phyloP scores from a whole-genome alignment of 2,329 filamentous ascomycete genomes.

The Phialocephala subalpina region DNA sequence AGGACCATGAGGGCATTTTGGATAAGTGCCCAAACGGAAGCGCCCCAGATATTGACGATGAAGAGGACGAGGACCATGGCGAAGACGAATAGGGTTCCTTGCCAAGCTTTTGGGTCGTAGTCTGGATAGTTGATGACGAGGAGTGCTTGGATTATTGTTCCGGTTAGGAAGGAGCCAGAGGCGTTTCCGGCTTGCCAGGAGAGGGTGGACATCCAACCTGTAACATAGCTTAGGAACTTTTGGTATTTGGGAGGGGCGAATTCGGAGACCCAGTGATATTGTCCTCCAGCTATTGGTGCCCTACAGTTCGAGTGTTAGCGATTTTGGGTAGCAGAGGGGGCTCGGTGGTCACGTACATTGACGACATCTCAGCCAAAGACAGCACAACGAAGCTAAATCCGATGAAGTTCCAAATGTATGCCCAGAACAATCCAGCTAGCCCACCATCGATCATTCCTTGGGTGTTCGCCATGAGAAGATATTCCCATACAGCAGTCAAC shows the following conservation, averaged over 20 bases:
- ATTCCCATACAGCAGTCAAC: slow-evolving; percentile 51
- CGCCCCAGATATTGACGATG: slow-evolving; percentile 52
- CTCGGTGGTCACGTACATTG: slow-evolving; percentile 46
- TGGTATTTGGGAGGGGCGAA: slow-evolving; percentile 57
- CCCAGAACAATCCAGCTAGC: slow-evolving; percentile 48
- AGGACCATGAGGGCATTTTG: slow-evolving; percentile 52
- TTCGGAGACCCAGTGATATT: slow-evolving; percentile 65
- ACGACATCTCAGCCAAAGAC: slow-evolving; percentile 39
- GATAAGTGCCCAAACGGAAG: slow-evolving; percentile 47
- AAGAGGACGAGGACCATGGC: slow-evolving; percentile 49
- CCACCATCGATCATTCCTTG: slow-evolving; percentile 36
- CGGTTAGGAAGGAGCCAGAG: slow-evolving; percentile 50
- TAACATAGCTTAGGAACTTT: slow-evolving; percentile 57
- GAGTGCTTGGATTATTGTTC: slow-evolving; percentile 54
- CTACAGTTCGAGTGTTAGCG: neutral
- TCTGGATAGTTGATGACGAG: slow-evolving; percentile 43
- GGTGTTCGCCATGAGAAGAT: slow-evolving; percentile 47
- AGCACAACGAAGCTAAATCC: slow-evolving; percentile 36
- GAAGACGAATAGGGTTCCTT: slow-evolving; percentile 52
- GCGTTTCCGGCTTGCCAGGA: slow-evolving; percentile 54
- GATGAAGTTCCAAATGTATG: slow-evolving; percentile 45
- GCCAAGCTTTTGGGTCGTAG: slow-evolving; percentile 48
- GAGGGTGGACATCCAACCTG: slow-evolving; percentile 54
- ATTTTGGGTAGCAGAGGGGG: neutral
- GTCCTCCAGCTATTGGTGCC: slow-evolving; percentile 62